Base-by-base conservation (phyloP, 768 basidiomycete species). In the Obba rivulosa region DNA sequence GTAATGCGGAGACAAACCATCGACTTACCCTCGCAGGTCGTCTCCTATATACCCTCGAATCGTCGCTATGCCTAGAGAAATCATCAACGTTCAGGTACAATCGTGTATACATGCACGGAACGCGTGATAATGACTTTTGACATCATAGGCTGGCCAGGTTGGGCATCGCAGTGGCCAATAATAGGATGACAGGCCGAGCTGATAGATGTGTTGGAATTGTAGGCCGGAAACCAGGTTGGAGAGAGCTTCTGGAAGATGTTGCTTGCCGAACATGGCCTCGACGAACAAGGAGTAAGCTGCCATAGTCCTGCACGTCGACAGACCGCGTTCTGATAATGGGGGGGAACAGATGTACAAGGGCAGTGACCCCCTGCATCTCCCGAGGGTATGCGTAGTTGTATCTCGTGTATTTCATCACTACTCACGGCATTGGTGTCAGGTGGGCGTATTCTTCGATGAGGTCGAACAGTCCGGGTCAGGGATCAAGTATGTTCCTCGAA, bases 231-330 rank as follows among this genome's bases (percentile, higher is more conserved):
- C 59, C 83, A 84, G 67, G 79, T 89, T 38, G 91, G 92, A 45
- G 87, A 89, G 59, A 76, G 77, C 39, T 98, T 95, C 66, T 96
- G 93, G 93, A 74, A 84, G 51, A 83, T 85, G 77, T 79, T 95
- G 48, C 75, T 96, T 20, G 78, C 81, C 14, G 90, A 93, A 68
- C 92, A 93, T 64, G 92, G 91, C 0, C 73, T 93, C 43, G 82
- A 86, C 59, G 67, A 79, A 18, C 68, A 74, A 11, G 87, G 89
- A 62, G 87, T 92, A 44, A 48, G 62, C 46, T 4, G 18, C 18
- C 1, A n/a, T 23, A 28, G 2, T 25, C 22, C 17, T 41, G n/a
- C 35, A 14, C 1, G 41, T 40, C 14, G 35, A 38, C 23, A 34
- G 9, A 17, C 28, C 4, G 38, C 20, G 17, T 14, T 13, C 16